Base-by-base conservation (phyloP, 1,139 yeast species). In the Yamadazyma buinensis region DNA sequence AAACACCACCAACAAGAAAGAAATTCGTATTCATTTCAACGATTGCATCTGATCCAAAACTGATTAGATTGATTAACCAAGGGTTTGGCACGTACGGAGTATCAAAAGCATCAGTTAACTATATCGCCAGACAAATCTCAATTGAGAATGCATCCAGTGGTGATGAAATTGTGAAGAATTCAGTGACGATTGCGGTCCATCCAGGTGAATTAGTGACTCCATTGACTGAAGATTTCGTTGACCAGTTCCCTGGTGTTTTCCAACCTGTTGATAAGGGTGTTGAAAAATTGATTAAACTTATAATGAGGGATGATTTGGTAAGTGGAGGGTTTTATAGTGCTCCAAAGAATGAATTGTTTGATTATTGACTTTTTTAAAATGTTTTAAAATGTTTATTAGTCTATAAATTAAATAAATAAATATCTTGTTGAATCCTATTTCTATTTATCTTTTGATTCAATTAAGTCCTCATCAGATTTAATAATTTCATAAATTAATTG, bases 401-500 rank as follows among this genome's bases (percentile, higher is more conserved):
- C n/a, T n/a, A n/a, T n/a, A n/a, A n/a, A n/a, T n/a, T n/a, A n/a
- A n/a, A n/a, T n/a, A n/a, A n/a, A n/a, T n/a, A n/a, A n/a, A n/a
- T n/a, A n/a, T n/a, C n/a, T n/a, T n/a, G n/a, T n/a, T n/a, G n/a
- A n/a, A n/a, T n/a, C n/a, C n/a, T n/a, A n/a, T n/a, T n/a, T n/a
- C n/a, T n/a, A n/a, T n/a, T n/a, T n/a, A n/a, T n/a, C n/a, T n/a
- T n/a, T n/a, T n/a, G n/a, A n/a, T n/a, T n/a, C n/a, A n/a, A n/a
- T n/a, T n/a, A n/a, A n/a, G n/a, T n/a, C n/a, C n/a, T 43, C 47
- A 26, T 41, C 37, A n/a, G 34, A n/a, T 26, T 41, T 39, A 12
- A 47, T 48, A 23, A 54, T 51, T 7, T 51, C 47, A 28, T 37
- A 43, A 23, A 54, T 51, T 26, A 57, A 38, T 9, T 49, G 46